Evolutionary conservation across 1,139 yeast genomes (phyloP), one percentile per base, ranked within the genome.

Genomic region (Geotrichum phurueaensis): DNA sequence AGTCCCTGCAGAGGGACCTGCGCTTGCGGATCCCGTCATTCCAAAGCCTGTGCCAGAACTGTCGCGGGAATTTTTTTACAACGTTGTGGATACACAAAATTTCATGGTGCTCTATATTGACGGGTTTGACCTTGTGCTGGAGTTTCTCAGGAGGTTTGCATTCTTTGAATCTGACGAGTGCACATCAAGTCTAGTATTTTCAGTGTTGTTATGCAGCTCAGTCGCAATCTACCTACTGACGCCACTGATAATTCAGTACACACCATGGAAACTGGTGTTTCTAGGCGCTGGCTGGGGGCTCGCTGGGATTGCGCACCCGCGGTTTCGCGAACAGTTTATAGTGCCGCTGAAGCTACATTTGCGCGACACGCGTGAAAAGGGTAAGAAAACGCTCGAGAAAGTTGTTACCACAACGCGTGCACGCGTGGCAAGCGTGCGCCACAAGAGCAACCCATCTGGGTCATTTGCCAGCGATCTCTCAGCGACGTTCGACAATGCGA

Each of bases 31-130:
- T 6, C 77, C 81, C 15, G 78, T 75, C 13, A 67, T 80, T 0
- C 95, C 96, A 1, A 83, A 82, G 63, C 96, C 96, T 0, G 88
- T 86, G 2, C 89, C 94, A 1, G 90, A 89, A 70, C 78, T 88
- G 56, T 85, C 94, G 22, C 79, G 89, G 59, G 96, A 90, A 70
- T 90, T 89, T 70, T 75, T 86, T 31, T 73, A 90, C 64, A 90
- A 90, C 71, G 76, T 89, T 67, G 89, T 96, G 0, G 97, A 90
- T 74, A 78, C 90, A 60, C 97, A 90, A 69, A 90, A 90, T 71
- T 86, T 85, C 67, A 86, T 88, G 90, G 72, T 85, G n/a, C 71
- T 85, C 20, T 89, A 85, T 69, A 84, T 87, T 12, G 72, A 76
- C n/a, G 74, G 78, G 0, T 89, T 85, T 78, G 95, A 90, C 72